These are phyloP conservation scores for Priceomyces medius DNA, from an alignment of 805 yeast genomes.

Conservation along the genomic window DNA sequence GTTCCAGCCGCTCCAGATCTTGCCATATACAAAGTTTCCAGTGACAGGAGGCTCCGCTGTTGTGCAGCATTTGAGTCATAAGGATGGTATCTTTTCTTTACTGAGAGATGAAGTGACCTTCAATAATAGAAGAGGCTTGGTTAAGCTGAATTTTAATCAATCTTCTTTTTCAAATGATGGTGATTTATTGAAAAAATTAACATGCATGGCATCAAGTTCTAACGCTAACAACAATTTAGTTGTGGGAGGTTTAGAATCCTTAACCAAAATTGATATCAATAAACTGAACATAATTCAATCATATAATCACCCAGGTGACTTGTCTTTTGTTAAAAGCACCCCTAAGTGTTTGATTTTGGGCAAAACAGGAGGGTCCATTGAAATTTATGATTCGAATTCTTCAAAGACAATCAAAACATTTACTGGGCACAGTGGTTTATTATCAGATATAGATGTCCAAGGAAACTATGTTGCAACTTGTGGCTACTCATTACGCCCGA, in stretches of 20 bases:
- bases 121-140: slow-evolving; percentile 35
- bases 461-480: slow-evolving; percentile 74
- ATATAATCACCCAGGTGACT: slow-evolving; percentile 43
- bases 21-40: slow-evolving; percentile 39
- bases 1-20: slow-evolving; percentile 20
- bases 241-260: slow-evolving; percentile 20
- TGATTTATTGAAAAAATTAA: slow-evolving; percentile 19
- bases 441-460: slow-evolving; percentile 63
- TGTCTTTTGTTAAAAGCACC: slow-evolving; percentile 44
- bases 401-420: slow-evolving; percentile 51
- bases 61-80: slow-evolving; percentile 28
- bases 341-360: slow-evolving; percentile 59
- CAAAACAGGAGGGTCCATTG: slow-evolving; percentile 57
- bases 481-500: slow-evolving; percentile 70
- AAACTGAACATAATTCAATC: slow-evolving; percentile 23
- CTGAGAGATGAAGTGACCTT: slow-evolving; percentile 30
- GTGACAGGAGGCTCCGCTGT: slow-evolving; percentile 26
- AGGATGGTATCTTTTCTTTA: slow-evolving; percentile 34
- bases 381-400: slow-evolving; percentile 58
- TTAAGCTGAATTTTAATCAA: slow-evolving; percentile 15
- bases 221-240: slow-evolving; percentile 30
- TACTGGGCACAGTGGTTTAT: slow-evolving; percentile 56
- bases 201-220: slow-evolving; percentile 34
- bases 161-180: slow-evolving; percentile 13
- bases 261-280: slow-evolving; percentile 34